Base-by-base conservation (phyloP, 2,329 filamentous ascomycete genomes). In the Aspergillus texensis region DNA sequence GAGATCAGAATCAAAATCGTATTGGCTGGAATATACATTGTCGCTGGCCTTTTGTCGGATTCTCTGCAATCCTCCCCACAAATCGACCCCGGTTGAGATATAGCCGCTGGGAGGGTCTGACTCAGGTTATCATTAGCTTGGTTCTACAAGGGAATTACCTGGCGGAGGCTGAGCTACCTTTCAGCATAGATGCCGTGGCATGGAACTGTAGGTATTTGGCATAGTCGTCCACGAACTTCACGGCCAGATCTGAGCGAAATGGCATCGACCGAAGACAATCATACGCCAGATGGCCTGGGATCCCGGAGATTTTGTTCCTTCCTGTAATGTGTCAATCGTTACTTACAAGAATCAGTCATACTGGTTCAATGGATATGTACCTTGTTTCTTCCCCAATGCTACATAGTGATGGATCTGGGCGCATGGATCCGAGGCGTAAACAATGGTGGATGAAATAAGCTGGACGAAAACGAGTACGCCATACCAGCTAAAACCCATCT, bases 1-100 rank as follows among this genome's bases (percentile, higher is more conserved):
- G 2, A 91, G 78, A 32, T 85, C 84, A 9, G 77, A 65, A 68
- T 87, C 83, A 66, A 87, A 86, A 9, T 84, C 81, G 70, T 84
- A 86, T 68, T 88, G 85, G 71, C 80, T 84, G 4, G 75, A 71
- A 68, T 83, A 88, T 3, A 74, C 73, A 21, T 80, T 78, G 3
- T 71, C 72, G 26, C 71, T 65, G 5, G 82, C 79, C 19, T 81
- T 84, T 6, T 73, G 63, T 48, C 77, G 75, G 56, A 88, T 83
- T 11, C 74, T 72, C 58, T 82, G 78, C 6, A 88, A 73, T 1
- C 75, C 78, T 8, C 69, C 80, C 30, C 83, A 68, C 14, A 87
- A 76, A 64, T 88, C 85, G 32, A 81, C 75, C 1, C 79, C 70
- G 0, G 84, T 80, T 57, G 85, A 80, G 61, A 77, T 76, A 71